Base-by-base conservation (phyloP, 163 green algal genomes). In the Picocystis sp. region DNA sequence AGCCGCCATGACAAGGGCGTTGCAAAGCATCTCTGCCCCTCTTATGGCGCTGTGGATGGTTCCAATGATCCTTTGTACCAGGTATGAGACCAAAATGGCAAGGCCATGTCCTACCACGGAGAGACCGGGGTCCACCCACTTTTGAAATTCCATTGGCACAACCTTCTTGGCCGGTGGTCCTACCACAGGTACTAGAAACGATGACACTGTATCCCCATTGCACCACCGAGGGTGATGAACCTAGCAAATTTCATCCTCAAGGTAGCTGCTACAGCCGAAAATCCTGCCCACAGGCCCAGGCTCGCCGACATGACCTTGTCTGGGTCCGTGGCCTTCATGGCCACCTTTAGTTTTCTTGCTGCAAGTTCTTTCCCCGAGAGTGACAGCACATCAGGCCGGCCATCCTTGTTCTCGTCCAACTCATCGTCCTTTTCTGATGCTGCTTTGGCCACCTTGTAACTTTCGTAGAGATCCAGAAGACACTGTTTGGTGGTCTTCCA, bases 341-440 rank as follows among this genome's bases (percentile, higher is more conserved):
- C 49, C 19, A 64, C 49, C 25, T 17, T 33, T 10, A 55, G 9
- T 43, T 64, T 64, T 21, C 57, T 43, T 15, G 23, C 9, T 12
- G 45, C 49, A 25, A 57, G 50, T 21, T 23, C 57, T 10, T 19
- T 21, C 6, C 13, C 14, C 2, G 5, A 15, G 13, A 64, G 50
- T 23, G 52, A 22, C n/a, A 55, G 41, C 34, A 59, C 50, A 44
- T 64, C 57, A 22, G 48, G 19, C 21, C 57, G 24, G 12, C 57
- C 57, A 45, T 64, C 50, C 19, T 33, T 29, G 38, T 64, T 45
- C 3, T 43, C 57, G 41, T 63, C 56, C 17, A 63, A n/a, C 17
- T 63, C 35, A 15, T 63, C 56, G 21, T 64, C 57, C 38, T 64
- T 64, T 33, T 59, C 23, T 24, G 33, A 53, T 22, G 57, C 57